Evolutionary conservation across 2,329 filamentous ascomycete genomes (phyloP).

Genomic region (Leptographium wingfieldii): DNA sequence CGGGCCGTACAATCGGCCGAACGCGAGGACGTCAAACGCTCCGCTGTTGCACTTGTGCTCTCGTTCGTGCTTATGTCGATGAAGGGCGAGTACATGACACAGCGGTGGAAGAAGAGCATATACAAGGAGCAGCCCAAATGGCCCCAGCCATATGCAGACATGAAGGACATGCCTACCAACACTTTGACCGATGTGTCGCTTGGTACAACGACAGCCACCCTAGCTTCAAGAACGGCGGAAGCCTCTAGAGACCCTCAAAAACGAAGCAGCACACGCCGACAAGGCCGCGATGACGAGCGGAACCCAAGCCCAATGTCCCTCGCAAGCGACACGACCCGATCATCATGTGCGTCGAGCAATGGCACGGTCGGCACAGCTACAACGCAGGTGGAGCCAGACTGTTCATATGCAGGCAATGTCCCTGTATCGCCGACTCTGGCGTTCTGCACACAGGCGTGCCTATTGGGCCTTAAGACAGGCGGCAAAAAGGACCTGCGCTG

Average conservation of each 20-base stretch:
- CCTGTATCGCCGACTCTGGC: not conserved
- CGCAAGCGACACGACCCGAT: not conserved
- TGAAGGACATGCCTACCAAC: not conserved
- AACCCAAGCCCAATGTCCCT: not conserved
- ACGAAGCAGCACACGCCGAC: not conserved
- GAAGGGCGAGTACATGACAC: constrained; percentile 4
- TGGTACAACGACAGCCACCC: not conserved
- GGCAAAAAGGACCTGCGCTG: not conserved
- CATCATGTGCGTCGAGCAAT: not conserved
- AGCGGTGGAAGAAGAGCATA: constrained; percentile 2
- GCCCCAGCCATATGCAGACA: constrained; percentile 3
- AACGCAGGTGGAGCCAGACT: not conserved
- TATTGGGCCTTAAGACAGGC: not conserved
- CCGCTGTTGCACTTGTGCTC: constrained; percentile 3
- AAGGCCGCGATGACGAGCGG: not conserved
- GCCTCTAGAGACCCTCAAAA: not conserved
- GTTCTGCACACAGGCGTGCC: constrained; percentile 4
- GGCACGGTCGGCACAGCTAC: not conserved
- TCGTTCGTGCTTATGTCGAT: constrained; percentile 1
- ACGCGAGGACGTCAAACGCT: not conserved
- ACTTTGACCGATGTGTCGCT: not conserved
- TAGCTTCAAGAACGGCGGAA: not conserved
- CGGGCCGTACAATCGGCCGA: not conserved
- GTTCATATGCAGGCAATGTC: not conserved
- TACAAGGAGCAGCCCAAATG: constrained; percentile 1